phyloP scores from a whole-genome alignment of 1,284 basidiomycete genomes.

The Boletus mariae region DNA sequence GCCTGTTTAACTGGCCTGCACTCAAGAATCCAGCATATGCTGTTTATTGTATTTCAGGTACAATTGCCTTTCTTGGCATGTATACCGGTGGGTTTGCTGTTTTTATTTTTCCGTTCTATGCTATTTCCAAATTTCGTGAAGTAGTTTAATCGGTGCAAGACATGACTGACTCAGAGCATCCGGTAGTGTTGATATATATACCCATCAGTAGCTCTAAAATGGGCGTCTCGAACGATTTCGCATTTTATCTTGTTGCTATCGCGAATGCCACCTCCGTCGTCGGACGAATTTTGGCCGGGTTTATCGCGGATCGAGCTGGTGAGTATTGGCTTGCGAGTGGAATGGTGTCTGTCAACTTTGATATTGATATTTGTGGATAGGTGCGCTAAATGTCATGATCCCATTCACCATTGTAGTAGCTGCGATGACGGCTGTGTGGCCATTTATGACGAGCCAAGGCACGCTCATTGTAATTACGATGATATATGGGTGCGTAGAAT shows the following conservation, averaged over 20 bases:
- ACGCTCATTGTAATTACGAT: conserved; percentile 38
- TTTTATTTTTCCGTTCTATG: neutral
- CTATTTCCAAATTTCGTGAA: neutral
- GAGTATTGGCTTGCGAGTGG: conserved; percentile 19
- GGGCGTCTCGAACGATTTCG: conserved; percentile 36
- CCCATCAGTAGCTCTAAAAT: conserved; percentile 38
- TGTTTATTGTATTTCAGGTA: conserved; percentile 39
- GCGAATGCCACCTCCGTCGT: conserved; percentile 45
- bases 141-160: neutral
- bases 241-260: conserved; percentile 47
- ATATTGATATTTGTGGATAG: conserved; percentile 11
- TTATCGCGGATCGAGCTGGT: conserved; percentile 38
- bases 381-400: conserved; percentile 43
- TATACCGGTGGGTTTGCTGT: conserved; percentile 46
- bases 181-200: conserved; percentile 47
- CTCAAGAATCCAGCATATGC: conserved; percentile 41
- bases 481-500: conserved; percentile 41
- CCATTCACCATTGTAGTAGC: conserved; percentile 40
- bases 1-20: conserved; percentile 40
- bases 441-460: conserved; percentile 33
- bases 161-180: conserved; percentile 7
- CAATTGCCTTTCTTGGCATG: conserved; percentile 53
- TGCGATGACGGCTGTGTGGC: conserved; percentile 44
- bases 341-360: neutral
- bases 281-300: conserved; percentile 41